Base-by-base conservation (phyloP, 441 rosid genomes). In the Populus hybrid region DNA sequence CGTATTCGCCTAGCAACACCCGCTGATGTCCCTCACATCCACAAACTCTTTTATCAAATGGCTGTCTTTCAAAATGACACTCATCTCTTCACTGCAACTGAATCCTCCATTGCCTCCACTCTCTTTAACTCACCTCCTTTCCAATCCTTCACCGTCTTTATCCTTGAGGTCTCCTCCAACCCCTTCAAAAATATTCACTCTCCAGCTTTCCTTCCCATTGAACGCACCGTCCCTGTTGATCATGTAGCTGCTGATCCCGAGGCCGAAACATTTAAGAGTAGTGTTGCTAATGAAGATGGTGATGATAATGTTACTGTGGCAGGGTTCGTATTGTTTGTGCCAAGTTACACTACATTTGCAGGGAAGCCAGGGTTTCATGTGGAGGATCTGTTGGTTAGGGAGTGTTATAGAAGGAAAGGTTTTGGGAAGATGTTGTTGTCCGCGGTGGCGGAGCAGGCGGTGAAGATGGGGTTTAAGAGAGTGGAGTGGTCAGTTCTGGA, bases 401-500 rank as follows among this genome's bases (percentile, higher is more conserved):
- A 92, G 80, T 86, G 91, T 50, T 92, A 91, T 59, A 75, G 97
- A 85, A 90, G 99, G 80, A 91, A 84, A 81, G 94, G 98, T 0
- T 80, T 93, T 2, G 99, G 57, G 82, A 83, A 74, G 73, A 82
- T 92, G 92, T 75, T 95, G 73, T 71, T 93, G 64, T 74, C 88
- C 0, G 94, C 97, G 7, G 98, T 93, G 77, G 95, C 98, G 16
- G 84, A 76, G 32, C 99, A 93, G 80, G 97, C 97, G 9, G 96
- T 88, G 88, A 90, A 90, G 77, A 92, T 93, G 96, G 95, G 88
- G 65, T 93, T 91, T 59, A 97, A 91, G 19, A 92, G 96, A 79
- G 99, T 95, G 9, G 96, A 92, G 70, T 93, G 97, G 97, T 80
- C 84, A 61, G 99, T 93, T 69, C 92, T 93, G 78, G 97, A 92